phyloP scores from a whole-genome alignment of 2,329 filamentous ascomycete species.

The Colletotrichum somersetense region DNA sequence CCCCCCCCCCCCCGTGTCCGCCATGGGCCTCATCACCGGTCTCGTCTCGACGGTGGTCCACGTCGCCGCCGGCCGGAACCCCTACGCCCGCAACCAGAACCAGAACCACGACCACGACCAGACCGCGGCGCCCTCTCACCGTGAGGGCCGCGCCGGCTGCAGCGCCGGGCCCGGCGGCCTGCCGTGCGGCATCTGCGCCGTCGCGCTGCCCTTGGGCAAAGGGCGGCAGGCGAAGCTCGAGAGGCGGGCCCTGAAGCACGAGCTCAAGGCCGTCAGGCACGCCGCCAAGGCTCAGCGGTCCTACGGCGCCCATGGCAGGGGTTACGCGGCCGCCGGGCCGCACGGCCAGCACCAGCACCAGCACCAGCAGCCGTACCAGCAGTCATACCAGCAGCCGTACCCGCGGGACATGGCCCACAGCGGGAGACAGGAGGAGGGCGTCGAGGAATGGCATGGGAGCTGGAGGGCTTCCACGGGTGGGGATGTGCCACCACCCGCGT shows the following conservation, averaged over 20 bases:
- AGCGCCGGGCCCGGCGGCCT: slow-evolving; percentile 1
- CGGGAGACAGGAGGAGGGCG: slow-evolving; percentile 21
- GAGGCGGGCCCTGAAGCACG: slow-evolving; percentile 23
- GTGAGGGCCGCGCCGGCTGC: not conserved
- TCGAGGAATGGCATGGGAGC: slow-evolving; percentile 4
- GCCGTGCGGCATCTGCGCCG: slow-evolving; percentile 38
- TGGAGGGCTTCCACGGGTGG: slow-evolving; percentile 3
- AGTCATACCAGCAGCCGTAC: not conserved
- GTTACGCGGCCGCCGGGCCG: not conserved
- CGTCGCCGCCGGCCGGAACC: slow-evolving; percentile 38
- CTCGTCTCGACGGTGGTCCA: slow-evolving; percentile 39
- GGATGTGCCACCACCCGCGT: slow-evolving; percentile 34
- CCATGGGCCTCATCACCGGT: slow-evolving; percentile 41
- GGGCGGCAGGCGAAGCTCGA: slow-evolving; percentile 38
- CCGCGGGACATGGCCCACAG: not conserved
- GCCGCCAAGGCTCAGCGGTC: slow-evolving; percentile 32
- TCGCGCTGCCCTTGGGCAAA: slow-evolving; percentile 30
- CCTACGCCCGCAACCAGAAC: slow-evolving; percentile 33
- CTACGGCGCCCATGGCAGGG: slow-evolving; percentile 15
- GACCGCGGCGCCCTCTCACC: not conserved
- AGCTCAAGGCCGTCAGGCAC: slow-evolving; percentile 30
- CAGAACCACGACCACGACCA: not conserved
- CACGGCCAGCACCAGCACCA: slow-evolving; percentile 4
- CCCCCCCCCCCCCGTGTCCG: not conserved
- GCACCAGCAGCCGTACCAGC: not conserved